phyloP scores from a whole-genome alignment of 164 flowering plant species.

The Akebia trifoliata region DNA sequence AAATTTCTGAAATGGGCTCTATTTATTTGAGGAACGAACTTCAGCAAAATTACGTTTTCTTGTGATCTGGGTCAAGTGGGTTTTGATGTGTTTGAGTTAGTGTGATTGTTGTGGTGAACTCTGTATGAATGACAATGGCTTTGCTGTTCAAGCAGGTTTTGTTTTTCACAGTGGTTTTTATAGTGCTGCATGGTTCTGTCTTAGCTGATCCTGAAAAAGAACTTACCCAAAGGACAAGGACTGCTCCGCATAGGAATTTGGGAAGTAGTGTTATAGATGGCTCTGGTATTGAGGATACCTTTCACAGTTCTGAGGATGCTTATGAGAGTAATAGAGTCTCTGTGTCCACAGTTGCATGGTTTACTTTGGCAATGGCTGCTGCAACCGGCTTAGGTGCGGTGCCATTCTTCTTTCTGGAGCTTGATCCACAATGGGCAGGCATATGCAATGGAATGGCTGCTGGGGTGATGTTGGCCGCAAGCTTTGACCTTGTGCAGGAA shows the following conservation, averaged over 20 bases:
- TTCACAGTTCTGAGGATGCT: conserved; percentile 25
- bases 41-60: background rate
- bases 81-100: background rate
- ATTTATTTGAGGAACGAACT: no score
- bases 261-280: conserved; percentile 59
- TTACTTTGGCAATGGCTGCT: conserved; percentile 93
- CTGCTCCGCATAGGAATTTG: conserved; percentile 62
- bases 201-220: conserved; percentile 32
- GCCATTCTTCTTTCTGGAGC: conserved; percentile 97
- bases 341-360: conserved; percentile 75
- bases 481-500: conserved; percentile 97
- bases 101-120: background rate
- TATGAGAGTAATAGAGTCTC: conserved; percentile 54
- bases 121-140: background rate
- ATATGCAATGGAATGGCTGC: conserved; percentile 98
- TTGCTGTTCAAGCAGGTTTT: conserved; percentile 14
- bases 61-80: background rate
- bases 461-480: conserved; percentile 99
- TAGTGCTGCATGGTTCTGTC: conserved; percentile 23
- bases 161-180: conserved; percentile 24
- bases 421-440: conserved; percentile 95
- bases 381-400: conserved; percentile 96
- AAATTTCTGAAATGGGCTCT: no score
- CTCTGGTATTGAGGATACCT: conserved; percentile 39
- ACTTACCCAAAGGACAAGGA: conserved; percentile 26